A percentile compares a stretch with the other conserved stretches of the same genome.
phyloP scores from a whole-genome alignment of 352 stramenopile species.

The Phytophthora meadii region DNA sequence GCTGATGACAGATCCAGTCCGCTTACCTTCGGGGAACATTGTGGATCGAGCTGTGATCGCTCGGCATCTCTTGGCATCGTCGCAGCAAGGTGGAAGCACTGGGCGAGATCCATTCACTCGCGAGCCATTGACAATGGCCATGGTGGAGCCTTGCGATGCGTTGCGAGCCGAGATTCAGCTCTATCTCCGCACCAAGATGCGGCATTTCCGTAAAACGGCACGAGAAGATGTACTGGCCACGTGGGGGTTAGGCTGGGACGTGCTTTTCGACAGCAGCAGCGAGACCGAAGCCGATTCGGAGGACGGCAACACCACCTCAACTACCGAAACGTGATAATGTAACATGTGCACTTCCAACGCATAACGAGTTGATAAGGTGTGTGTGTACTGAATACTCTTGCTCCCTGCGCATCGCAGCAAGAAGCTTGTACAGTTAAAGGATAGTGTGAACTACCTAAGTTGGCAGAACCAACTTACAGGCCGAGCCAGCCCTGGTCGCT shows the following conservation, averaged over 20 bases:
- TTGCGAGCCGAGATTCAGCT: conserved; percentile 67
- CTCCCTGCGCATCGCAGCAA: conserved; percentile 7
- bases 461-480: conserved; percentile 24
- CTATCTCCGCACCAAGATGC: conserved; percentile 68
- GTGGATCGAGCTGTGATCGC: conserved; percentile 95
- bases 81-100: conserved; percentile 52
- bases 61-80: conserved; percentile 95
- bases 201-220: conserved; percentile 53
- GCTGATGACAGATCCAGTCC: conserved; percentile 96
- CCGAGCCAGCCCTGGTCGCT: conserved; percentile 53
- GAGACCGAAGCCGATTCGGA: conserved; percentile 37
- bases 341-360: not conserved
- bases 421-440: conserved; percentile 14
- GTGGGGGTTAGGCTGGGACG: conserved; percentile 72
- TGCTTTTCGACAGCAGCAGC: conserved; percentile 59
- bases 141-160: conserved; percentile 62
- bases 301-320: conserved; percentile 17
- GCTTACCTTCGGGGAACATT: conserved; percentile 91
- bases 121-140: conserved; percentile 80
- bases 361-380: conserved; percentile 14
- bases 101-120: conserved; percentile 95
- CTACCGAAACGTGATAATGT: conserved; percentile 1
- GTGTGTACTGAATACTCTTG: conserved; percentile 26
- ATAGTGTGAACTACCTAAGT: conserved; percentile 10
- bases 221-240: conserved; percentile 67